A percentile compares a stretch with the other conserved stretches of the same genome.
phyloP scores from a whole-genome alignment of 2,329 filamentous ascomycete genomes.

The Fusarium decemcellulare region DNA sequence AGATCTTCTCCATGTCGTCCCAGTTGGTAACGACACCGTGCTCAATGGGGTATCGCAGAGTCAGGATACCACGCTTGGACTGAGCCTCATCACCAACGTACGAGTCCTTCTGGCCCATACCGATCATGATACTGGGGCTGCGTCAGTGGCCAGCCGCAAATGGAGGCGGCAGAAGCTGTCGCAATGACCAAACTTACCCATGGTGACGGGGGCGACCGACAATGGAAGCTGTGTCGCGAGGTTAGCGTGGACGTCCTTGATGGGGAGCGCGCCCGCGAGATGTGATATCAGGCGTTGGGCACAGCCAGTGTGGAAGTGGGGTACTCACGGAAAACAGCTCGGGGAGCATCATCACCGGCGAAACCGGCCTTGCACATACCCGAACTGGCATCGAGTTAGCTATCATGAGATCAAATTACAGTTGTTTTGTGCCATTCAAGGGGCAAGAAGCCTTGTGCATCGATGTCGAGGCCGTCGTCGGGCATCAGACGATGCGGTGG shows the following conservation, averaged over 20 bases:
- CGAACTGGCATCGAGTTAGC: conserved; percentile 78
- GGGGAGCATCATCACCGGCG: conserved; percentile 99
- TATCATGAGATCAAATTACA: conserved; percentile 10
- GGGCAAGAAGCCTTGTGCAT: conserved; percentile 23
- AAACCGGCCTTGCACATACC: conserved; percentile 99
- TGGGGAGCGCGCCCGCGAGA: conserved; percentile 22
- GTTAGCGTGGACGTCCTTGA: conserved; percentile 53
- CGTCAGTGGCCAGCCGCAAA: conserved; percentile 34
- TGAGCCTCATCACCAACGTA: conserved; percentile 99
- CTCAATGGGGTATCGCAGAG: conserved; percentile 99
- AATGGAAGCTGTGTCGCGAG: conserved; percentile 83
- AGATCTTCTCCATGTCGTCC: conserved; percentile 99
- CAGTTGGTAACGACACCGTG: conserved; percentile 99
- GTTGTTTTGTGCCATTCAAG: conserved; percentile 11
- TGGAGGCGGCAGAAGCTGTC: conserved; percentile 24
- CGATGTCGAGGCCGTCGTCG: conserved; percentile 30
- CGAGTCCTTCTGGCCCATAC: conserved; percentile 99
- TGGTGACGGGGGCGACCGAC: conserved; percentile 99
- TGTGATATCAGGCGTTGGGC: conserved; percentile 37
- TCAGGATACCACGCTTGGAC: conserved; percentile 99
- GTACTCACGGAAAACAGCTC: conserved; percentile 99
- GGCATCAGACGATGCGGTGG: conserved; percentile 44
- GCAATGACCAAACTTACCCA: conserved; percentile 79
- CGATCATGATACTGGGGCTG: conserved; percentile 94
- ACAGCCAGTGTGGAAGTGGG: conserved; percentile 50